Evolutionary conservation across 2,329 filamentous ascomycete species (phyloP).

Genomic region (Ceratocystis diversiconidia): DNA sequence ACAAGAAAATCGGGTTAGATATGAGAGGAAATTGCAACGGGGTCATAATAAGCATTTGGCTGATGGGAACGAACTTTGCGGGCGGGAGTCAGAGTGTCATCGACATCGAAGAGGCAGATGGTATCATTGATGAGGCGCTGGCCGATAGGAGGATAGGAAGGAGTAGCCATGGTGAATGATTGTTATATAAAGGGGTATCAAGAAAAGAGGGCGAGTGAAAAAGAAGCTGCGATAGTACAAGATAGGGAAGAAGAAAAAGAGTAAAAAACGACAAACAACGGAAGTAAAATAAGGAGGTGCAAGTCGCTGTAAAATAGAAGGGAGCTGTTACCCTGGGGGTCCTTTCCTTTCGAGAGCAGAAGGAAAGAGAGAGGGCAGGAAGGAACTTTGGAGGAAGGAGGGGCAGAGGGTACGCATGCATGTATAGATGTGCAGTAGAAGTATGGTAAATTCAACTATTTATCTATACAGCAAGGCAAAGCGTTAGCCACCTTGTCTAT

Average conservation of each 20-base stretch:
- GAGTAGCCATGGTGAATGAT: conserved; percentile 28
- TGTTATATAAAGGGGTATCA: conserved; percentile 7
- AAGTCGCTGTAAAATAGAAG: not conserved
- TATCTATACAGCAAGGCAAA: not conserved
- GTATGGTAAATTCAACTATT: not conserved
- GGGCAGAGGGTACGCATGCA: not conserved
- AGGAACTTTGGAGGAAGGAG: not conserved
- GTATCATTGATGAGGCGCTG: conserved; percentile 84
- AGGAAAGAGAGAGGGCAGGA: not conserved
- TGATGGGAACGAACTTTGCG: conserved; percentile 46
- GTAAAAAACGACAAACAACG: not conserved
- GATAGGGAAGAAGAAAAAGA: conserved; percentile 2
- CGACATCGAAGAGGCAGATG: conserved; percentile 90
- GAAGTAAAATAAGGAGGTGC: conserved; percentile 13
- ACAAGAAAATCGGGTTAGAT: conserved; percentile 7
- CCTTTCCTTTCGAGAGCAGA: not conserved
- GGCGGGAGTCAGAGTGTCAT: conserved; percentile 76
- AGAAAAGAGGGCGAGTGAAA: conserved; percentile 7
- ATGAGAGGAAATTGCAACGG: not conserved
- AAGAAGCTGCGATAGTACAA: not conserved
- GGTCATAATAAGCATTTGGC: not conserved
- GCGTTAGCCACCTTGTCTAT: not conserved
- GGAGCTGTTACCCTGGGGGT: not conserved
- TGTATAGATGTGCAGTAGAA: not conserved
- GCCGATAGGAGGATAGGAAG: conserved; percentile 57